A percentile compares a stretch with the other conserved stretches of the same genome.
Evolutionary conservation across 1,284 basidiomycete genomes (phyloP).

Genomic region (Ganoderma boninense): DNA sequence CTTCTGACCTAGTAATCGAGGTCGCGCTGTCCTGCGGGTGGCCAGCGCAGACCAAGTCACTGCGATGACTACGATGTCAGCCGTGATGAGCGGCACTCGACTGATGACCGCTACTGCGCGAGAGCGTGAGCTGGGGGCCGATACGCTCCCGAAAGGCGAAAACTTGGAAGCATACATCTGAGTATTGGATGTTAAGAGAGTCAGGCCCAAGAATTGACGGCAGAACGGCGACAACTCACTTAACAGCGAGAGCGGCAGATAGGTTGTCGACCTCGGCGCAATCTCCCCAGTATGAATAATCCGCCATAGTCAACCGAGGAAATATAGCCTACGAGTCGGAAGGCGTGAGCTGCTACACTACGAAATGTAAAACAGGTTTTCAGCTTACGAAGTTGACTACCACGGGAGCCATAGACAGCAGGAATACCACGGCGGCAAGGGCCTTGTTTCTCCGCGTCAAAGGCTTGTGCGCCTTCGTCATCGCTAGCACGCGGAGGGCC

Average conservation of each 20-base stretch:
- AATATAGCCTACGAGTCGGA: constrained; percentile 1
- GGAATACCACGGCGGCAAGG: constrained; percentile 1
- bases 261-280: neutral
- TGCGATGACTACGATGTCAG: constrained; percentile 1
- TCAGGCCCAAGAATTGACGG: neutral
- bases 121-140: neutral
- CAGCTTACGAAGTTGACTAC: constrained; percentile 10
- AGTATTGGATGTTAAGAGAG: neutral
- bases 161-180: neutral
- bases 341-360: neutral
- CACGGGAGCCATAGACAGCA: constrained; percentile 9
- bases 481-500: constrained; percentile 17
- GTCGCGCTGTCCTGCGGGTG: neutral
- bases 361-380: neutral
- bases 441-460: neutral
- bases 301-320: neutral
- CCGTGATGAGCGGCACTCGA: neutral
- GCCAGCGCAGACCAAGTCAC: constrained; percentile 1
- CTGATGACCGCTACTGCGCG: neutral
- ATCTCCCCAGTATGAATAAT: neutral
- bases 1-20: no score
- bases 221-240: neutral
- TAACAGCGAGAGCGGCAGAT: neutral
- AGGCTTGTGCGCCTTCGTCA: neutral
- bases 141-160: neutral